Percentiles rank a stretch among this genome's conserved stretches.
Evolutionary conservation across 768 basidiomycete species (phyloP).

Genomic region (Coprinopsis strossmayeri): DNA sequence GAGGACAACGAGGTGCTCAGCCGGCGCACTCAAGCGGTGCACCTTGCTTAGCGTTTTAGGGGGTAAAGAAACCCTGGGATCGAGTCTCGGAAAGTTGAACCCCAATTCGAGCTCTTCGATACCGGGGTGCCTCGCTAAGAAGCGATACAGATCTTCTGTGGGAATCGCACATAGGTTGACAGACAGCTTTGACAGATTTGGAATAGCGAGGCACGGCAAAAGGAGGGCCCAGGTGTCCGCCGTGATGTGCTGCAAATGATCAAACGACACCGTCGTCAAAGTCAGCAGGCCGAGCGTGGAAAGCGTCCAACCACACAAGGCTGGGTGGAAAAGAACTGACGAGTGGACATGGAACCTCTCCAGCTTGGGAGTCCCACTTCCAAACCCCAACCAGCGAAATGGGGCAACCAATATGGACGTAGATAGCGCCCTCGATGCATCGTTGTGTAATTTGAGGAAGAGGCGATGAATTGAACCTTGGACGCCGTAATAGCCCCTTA

Average conservation of each 20-base stretch:
- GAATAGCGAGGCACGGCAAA: slow-evolving; percentile 17
- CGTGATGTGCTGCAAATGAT: slow-evolving; percentile 13
- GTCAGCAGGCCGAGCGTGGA: slow-evolving; percentile 15
- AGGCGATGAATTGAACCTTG: background rate
- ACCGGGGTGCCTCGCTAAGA: slow-evolving; percentile 15
- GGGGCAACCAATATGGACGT: background rate
- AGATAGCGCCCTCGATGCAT: background rate
- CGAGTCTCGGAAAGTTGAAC: slow-evolving; percentile 5
- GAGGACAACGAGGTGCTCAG: slow-evolving; percentile 8
- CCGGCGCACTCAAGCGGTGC: slow-evolving; percentile 9
- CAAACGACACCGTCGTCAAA: slow-evolving; percentile 19
- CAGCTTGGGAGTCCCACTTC: slow-evolving; percentile 2
- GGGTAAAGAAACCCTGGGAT: background rate
- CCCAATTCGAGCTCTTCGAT: slow-evolving; percentile 14
- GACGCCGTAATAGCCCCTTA: background rate
- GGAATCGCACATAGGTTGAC: slow-evolving; percentile 15
- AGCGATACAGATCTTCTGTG: slow-evolving; percentile 11
- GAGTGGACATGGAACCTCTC: slow-evolving; percentile 19
- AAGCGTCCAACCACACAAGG: slow-evolving; percentile 18
- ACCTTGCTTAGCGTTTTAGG: slow-evolving; percentile 3
- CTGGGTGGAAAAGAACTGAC: slow-evolving; percentile 17
- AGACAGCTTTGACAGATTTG: slow-evolving; percentile 17
- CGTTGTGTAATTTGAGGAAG: background rate
- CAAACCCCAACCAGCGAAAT: slow-evolving; percentile 4
- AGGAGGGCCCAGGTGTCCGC: slow-evolving; percentile 15